Evolutionary conservation across 2,329 filamentous ascomycete species (phyloP).

Genomic region (Paraphaeosphaeria sporulosa): DNA sequence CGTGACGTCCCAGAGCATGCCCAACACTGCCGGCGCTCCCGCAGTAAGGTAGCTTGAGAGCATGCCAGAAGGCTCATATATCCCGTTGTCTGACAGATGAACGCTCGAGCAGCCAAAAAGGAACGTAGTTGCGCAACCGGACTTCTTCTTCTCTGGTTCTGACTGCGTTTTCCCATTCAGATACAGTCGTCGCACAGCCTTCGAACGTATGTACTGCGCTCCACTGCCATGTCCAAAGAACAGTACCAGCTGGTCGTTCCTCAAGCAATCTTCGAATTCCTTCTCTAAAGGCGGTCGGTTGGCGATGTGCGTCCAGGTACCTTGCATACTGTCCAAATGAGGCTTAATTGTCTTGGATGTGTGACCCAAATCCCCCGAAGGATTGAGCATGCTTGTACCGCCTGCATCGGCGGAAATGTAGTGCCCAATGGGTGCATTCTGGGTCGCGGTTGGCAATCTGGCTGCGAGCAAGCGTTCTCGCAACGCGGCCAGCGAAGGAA

Average conservation of each 20-base stretch:
- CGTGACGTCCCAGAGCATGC: slow-evolving; percentile 97
- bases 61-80: slow-evolving; percentile 87
- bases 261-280: slow-evolving; percentile 76
- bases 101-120: slow-evolving; percentile 96
- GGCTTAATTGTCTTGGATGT: slow-evolving; percentile 80
- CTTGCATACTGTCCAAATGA: slow-evolving; percentile 61
- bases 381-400: slow-evolving; percentile 87
- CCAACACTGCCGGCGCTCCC: slow-evolving; percentile 80
- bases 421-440: slow-evolving; percentile 39
- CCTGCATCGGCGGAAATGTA: slow-evolving; percentile 60
- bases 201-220: slow-evolving; percentile 88
- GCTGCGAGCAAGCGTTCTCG: slow-evolving; percentile 74
- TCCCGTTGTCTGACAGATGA: slow-evolving; percentile 76
- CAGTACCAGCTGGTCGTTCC: slow-evolving; percentile 74
- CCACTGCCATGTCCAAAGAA: slow-evolving; percentile 98
- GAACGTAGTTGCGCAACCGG: slow-evolving; percentile 76
- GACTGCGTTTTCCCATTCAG: slow-evolving; percentile 45
- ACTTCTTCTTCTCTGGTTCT: slow-evolving; percentile 25
- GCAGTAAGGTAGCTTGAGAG: slow-evolving; percentile 92
- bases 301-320: slow-evolving; percentile 72
- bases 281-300: slow-evolving; percentile 75
- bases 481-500: slow-evolving; percentile 85
- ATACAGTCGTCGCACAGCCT: slow-evolving; percentile 79
- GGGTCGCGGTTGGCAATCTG: slow-evolving; percentile 33
- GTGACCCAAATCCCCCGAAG: slow-evolving; percentile 79